Base-by-base conservation (phyloP, 345 rosid genomes). In the Fremontodendron californicum region DNA sequence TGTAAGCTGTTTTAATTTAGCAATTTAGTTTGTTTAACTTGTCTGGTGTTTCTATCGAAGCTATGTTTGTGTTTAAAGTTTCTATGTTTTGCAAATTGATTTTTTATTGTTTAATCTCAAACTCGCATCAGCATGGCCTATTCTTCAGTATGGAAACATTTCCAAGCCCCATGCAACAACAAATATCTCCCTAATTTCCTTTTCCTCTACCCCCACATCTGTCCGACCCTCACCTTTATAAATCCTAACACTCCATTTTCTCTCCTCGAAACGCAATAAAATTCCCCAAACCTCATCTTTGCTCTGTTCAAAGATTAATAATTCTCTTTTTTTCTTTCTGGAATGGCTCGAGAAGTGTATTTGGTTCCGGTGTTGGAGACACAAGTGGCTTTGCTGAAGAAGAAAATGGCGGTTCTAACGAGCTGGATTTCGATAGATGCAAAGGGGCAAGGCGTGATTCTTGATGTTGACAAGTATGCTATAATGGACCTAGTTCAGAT, bases 401-500 rank as follows among this genome's bases (percentile, higher is more conserved):
- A 83, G 84, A 86, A 84, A 69, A 78, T 83, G 35, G 76, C 81
- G 9, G 83, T 79, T 78, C 74, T 83, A 23, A 72, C 78, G 68
- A 84, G 84, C 81, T 88, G 91, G 88, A 67, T 83, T 66, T 69
- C 80, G 77, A 72, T 86, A 62, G 80, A 83, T 82, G 70, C 31
- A n/a, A 49, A 71, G 49, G 89, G 87, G 18, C 75, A 81, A 43
- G 65, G 76, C 74, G 78, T 81, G 25, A 16, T 85, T 21, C 77
- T 88, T 42, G 89, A 86, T 29, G 88, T 83, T 6, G 91, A 86
- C 76, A 86, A 88, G 85, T 79, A 83, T 65, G 87, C 82, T 15
- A 84, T 86, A 55, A 86, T 86, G 91, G 87, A 84, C 0, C 81
- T 88, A 19, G 91, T 88, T 31, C 85, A 79, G 74, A 83, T 88